Percentiles rank a stretch among this genome's conserved stretches.
phyloP scores from a whole-genome alignment of 1,139 yeast species.

The Oligophagozyma castellii region DNA sequence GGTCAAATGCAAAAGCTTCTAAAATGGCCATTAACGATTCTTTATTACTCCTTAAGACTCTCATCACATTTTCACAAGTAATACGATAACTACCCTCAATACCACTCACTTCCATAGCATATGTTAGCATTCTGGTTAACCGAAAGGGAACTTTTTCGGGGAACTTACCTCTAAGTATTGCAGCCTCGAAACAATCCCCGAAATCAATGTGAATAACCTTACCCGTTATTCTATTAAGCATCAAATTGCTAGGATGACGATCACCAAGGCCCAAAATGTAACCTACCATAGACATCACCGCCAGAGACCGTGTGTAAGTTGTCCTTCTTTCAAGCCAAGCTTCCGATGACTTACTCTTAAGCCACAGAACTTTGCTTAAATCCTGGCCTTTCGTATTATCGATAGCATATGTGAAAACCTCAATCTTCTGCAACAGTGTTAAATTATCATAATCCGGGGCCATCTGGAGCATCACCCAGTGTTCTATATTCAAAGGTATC shows the following conservation, averaged over 20 bases:
- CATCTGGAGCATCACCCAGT: constrained; percentile 93
- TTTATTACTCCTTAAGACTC: constrained; percentile 80
- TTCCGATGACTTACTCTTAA: constrained; percentile 89
- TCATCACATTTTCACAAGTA: constrained; percentile 95
- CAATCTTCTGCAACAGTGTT: constrained; percentile 83
- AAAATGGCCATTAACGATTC: constrained; percentile 96
- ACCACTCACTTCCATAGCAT: constrained; percentile 99
- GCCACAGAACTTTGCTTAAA: constrained; percentile 87
- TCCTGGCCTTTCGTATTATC: constrained; percentile 97
- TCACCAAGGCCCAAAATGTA: constrained; percentile 94
- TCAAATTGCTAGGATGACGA: constrained; percentile 91
- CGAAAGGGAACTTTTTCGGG: constrained; percentile 99
- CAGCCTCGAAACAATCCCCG: constrained; percentile 99
- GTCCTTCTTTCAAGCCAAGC: constrained; percentile 97
- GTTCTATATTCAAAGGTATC: constrained; percentile 81
- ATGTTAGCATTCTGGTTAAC: constrained; percentile 89
- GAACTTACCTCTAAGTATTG: constrained; percentile 86
- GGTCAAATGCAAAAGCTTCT: constrained; percentile 98
- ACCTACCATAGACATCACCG: constrained; percentile 98
- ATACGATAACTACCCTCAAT: constrained; percentile 95
- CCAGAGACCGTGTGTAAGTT: constrained; percentile 86
- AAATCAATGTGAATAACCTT: constrained; percentile 95
- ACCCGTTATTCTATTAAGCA: constrained; percentile 91
- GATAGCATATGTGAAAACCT: constrained; percentile 89
- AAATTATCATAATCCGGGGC: constrained; percentile 92